Evolutionary conservation across 805 yeast species (phyloP), one percentile per base, ranked within the genome.

Genomic region (Saccharomycopsis oosterbeekiorum): DNA sequence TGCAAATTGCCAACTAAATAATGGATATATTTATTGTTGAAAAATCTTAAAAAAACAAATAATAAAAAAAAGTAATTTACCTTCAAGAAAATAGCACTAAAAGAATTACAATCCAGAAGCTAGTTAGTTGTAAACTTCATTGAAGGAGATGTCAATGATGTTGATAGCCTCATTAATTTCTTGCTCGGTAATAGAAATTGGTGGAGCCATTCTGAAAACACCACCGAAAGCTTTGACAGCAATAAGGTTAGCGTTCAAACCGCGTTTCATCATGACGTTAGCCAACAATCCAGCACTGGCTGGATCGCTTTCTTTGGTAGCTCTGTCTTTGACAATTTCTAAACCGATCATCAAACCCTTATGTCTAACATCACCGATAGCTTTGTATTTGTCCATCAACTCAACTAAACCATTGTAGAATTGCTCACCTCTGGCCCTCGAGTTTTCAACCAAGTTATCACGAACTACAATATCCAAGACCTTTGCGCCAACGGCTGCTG

Each of bases 401-500:
- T 56, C 55, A 11, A 50, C 41, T 15, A 73, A 64, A 14, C 66
- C 67, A 6, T 60, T 47, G 51, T 67, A 65, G 47, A 73, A 66
- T 21, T 71, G 67, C 21, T 64, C 62, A 4, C 74, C 75, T 68
- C 68, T 65, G 2, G 57, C 59, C n/a, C 37, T 47, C n/a, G 71
- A 61, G 59, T 70, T 70, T 43, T 65, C 65, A 17, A 69, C 66
- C 39, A 70, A 47, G 47, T 68, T 65, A 50, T 71, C 70, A 37
- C 69, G 66, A 12, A 65, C 51, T 26, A 73, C 71, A 60, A 70
- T 70, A 41, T 68, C 71, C 41, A 67, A 63, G 21, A 72, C 74
- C 36, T 71, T 70, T 12, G 65, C 56, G 11, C 73, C 75, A 10
- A 70, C 74, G 17, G 70, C 70, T 53, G 70, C 67, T 34, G 71